Conservation (phyloP, 805 yeast genomes). For the Blastobotrys chiropterorum region DNA sequence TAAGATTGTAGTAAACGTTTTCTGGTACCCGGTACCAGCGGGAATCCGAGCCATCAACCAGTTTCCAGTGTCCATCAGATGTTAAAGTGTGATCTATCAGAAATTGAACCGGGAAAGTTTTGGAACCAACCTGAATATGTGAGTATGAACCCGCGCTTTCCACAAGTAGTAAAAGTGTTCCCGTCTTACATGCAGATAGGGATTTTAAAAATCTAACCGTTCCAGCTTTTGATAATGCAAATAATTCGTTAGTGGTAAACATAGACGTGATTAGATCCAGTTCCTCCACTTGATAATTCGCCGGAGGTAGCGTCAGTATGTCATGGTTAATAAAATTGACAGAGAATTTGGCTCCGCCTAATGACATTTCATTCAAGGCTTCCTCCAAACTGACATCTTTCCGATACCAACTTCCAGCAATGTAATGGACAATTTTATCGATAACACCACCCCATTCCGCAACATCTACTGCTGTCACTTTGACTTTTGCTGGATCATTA, state of each 20-base stretch:
- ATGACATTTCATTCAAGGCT: conserved; percentile 4
- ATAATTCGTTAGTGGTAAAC: conserved; percentile 84
- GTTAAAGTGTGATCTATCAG: conserved; percentile 66
- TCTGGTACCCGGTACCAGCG: conserved; percentile 68
- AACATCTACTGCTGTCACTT: conserved; percentile 60
- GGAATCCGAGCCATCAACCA: conserved; percentile 61
- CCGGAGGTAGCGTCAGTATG: conserved; percentile 20
- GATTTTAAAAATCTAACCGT: conserved; percentile 55
- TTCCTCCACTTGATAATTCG: conserved; percentile 23
- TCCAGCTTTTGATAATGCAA: conserved; percentile 56
- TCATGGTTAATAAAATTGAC: conserved; percentile 18
- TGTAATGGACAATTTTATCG: conserved; percentile 36
- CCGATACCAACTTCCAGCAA: conserved; percentile 46
- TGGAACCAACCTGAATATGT: conserved; percentile 67
- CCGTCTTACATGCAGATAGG: conserved; percentile 48
- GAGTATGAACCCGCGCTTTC: conserved; percentile 92
- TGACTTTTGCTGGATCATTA: conserved; percentile 24
- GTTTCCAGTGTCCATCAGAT: conserved; percentile 62
- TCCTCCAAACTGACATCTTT: conserved; percentile 4
- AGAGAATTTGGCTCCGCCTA: conserved; percentile 5
- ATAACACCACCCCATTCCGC: conserved; percentile 69
- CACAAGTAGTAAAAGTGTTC: conserved; percentile 58
- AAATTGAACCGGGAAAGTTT: conserved; percentile 76
- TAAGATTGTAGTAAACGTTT: conserved; percentile 53
- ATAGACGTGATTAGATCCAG: conserved; percentile 59